Evolutionary conservation across 1,284 basidiomycete species (phyloP), one percentile per base, ranked within the genome.

Genomic region (Athelia psychrophila): DNA sequence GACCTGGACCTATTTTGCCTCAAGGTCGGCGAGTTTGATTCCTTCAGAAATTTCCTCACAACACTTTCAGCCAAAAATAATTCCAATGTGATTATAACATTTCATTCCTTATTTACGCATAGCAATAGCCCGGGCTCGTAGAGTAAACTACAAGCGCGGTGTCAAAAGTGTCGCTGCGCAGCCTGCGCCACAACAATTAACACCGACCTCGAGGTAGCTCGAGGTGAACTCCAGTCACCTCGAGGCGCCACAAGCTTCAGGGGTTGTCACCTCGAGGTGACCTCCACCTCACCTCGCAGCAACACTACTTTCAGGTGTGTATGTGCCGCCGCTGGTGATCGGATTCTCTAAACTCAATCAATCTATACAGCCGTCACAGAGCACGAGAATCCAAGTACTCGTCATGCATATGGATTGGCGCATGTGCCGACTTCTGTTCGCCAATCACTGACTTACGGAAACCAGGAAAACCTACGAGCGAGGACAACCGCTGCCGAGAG

Each of bases 371-470:
- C 76, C 74, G 75, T 52, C 47, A 62, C 64, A 60, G 68, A 70
- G 54, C 56, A 68, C 48, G 76, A 78, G 45, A 56, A 56, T 76
- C 51, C 66, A 75, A 52, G 70, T 72, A 51, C 66, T 68, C 33
- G 69, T 72, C 58, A 60, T 76, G n/a, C 57, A 60, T 10, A 53
- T 72, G 23, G 61, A 70, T 51, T 73, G 67, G 53, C 64, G 71
- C 36, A 68, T 65, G 22, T 71, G 68, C 53, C 66, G 70, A 30
- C 61, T 77, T 20, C 55, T 72, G 30, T 61, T 74, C 40, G 52
- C 74, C 19, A 59, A 74, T 22, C 38, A 42, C 20, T 42, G 38
- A 5, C 38, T 42, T 42, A 9, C n/a, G n/a, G 20, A 42, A 64
- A 22, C 19, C 55, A 23, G 60, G 27, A 13, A 30, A 6, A 30